Percentiles rank a stretch among this genome's conserved stretches.
Evolutionary conservation across 257 asterid genomes (phyloP).

Genomic region (Orobanche coerulescens): DNA sequence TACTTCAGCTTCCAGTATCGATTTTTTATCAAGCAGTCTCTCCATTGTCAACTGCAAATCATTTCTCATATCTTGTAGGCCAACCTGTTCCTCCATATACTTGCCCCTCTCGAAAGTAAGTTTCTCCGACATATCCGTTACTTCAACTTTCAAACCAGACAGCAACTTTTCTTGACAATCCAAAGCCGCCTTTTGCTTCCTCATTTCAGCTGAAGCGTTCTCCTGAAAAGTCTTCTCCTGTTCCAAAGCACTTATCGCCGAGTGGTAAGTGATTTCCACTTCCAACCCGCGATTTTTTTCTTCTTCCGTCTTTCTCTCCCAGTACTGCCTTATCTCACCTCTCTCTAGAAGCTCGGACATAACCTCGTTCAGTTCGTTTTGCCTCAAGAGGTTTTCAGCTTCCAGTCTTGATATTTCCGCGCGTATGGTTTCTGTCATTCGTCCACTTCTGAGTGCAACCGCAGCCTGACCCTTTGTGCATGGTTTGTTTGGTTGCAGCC

Average conservation of each 20-base stretch:
- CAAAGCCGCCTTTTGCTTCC: slow-evolving; percentile 70
- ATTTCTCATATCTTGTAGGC: slow-evolving; percentile 20
- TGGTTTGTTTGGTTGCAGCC: slow-evolving; percentile 81
- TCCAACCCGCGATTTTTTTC: slow-evolving; percentile 48
- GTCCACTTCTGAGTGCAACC: slow-evolving; percentile 72
- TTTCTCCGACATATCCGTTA: slow-evolving; percentile 52
- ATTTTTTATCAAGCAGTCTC: slow-evolving; percentile 52
- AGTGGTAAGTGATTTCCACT: slow-evolving; percentile 41
- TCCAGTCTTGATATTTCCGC: slow-evolving; percentile 55
- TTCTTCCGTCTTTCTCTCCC: slow-evolving; percentile 61
- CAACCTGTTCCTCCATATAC: slow-evolving; percentile 33
- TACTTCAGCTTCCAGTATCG: slow-evolving; percentile 70
- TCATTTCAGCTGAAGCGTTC: slow-evolving; percentile 36
- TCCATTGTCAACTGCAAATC: slow-evolving; percentile 49
- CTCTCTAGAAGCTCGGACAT: slow-evolving; percentile 58
- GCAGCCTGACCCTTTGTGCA: slow-evolving; percentile 91
- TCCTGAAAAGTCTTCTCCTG: slow-evolving; percentile 44
- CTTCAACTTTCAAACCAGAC: slow-evolving; percentile 54
- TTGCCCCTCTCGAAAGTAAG: slow-evolving; percentile 40
- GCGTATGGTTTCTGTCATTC: slow-evolving; percentile 41
- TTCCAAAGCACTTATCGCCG: slow-evolving; percentile 42
- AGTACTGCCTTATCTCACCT: slow-evolving; percentile 52
- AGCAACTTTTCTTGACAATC: slow-evolving; percentile 82
- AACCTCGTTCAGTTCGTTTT: slow-evolving; percentile 49
- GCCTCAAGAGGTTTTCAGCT: slow-evolving; percentile 43